Percentiles rank a stretch among this genome's conserved stretches.
Conservation (phyloP, 2,329 filamentous ascomycete species). For the Didymella pinodella region DNA sequence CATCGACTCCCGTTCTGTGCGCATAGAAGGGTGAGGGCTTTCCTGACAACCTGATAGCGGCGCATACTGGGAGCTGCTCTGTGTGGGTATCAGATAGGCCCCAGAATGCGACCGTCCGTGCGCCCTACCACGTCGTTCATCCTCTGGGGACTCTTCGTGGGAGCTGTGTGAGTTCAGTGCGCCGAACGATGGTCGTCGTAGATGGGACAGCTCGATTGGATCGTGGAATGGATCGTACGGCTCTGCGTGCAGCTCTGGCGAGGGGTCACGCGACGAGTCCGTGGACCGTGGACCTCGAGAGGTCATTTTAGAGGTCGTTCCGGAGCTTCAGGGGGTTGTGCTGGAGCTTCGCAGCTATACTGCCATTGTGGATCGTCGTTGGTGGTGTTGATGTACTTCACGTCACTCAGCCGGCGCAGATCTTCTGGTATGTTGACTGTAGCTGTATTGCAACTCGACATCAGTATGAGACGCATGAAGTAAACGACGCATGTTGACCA, state of each 20-base stretch:
- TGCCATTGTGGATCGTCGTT: slow-evolving; percentile 1
- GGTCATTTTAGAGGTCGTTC: slow-evolving; percentile 31
- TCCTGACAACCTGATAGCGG: slow-evolving; percentile 27
- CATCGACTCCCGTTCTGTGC: slow-evolving; percentile 33
- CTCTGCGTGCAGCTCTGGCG: slow-evolving; percentile 36
- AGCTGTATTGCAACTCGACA: neutral
- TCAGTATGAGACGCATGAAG: neutral
- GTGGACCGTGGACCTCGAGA: slow-evolving; percentile 28
- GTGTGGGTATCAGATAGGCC: slow-evolving; percentile 27
- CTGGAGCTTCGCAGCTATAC: neutral
- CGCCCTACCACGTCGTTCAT: slow-evolving; percentile 22
- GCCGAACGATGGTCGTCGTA: slow-evolving; percentile 25
- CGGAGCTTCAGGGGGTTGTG: neutral
- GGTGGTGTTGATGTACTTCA: neutral
- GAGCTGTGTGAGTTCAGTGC: slow-evolving; percentile 18
- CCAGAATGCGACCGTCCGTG: slow-evolving; percentile 28
- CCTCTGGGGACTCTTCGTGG: slow-evolving; percentile 23
- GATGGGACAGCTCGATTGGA: slow-evolving; percentile 41
- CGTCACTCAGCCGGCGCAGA: slow-evolving; percentile 1
- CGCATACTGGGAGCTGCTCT: slow-evolving; percentile 26
- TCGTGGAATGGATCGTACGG: slow-evolving; percentile 39
- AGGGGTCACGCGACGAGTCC: slow-evolving; percentile 35
- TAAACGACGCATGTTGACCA: neutral
- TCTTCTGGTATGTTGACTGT: neutral
- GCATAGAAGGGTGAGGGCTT: slow-evolving; percentile 25